Evolutionary conservation across 2,329 filamentous ascomycete species (phyloP), one percentile per base, ranked within the genome.

Genomic region (Tolypocladium pustulatum): DNA sequence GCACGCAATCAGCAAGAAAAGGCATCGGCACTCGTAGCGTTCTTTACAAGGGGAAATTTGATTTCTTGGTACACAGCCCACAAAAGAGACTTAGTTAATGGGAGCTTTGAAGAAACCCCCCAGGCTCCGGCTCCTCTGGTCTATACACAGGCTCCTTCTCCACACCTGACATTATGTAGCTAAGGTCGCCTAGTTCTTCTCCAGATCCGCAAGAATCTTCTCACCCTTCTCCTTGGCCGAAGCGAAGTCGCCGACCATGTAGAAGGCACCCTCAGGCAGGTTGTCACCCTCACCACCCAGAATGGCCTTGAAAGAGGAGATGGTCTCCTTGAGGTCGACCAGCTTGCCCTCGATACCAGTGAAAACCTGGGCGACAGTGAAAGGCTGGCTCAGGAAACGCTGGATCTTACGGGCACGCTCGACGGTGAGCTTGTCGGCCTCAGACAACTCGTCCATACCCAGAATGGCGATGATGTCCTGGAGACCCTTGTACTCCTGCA

Each of bases 401-500:
- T 99, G 94, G 76, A 99, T 88, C 87, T 97, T 97, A 84, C 94
- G 93, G 79, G 94, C 94, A 87, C 94, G 94, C 89, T 99, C 94
- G 85, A 99, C 94, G 71, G 94, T 97, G 73, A 99, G 87, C 89
- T 99, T 97, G 80, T 99, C 94, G 72, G 90, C 89, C 85, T 97
- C 94, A 66, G 94, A 97, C 81, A 99, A 82, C 78, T 99, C 94
- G 80, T 99, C 94, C 94, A 99, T 97, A 88, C 93, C 93, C 76
- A 97, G 81, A 91, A 99, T 99, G 80, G 94, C 94, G 84, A 97
- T 97, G 87, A 99, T 99, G 84, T 99, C 94, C 84, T 99, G 94
- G 68, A 99, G 91, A 66, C 93, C 97, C 90, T 97, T 97, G 90
- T 99, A 99, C 85, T 97, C 94, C 83, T 99, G 94, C 76, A 99